Evolutionary conservation across 257 asterid genomes (phyloP).

Genomic region (Fraxinus americana): DNA sequence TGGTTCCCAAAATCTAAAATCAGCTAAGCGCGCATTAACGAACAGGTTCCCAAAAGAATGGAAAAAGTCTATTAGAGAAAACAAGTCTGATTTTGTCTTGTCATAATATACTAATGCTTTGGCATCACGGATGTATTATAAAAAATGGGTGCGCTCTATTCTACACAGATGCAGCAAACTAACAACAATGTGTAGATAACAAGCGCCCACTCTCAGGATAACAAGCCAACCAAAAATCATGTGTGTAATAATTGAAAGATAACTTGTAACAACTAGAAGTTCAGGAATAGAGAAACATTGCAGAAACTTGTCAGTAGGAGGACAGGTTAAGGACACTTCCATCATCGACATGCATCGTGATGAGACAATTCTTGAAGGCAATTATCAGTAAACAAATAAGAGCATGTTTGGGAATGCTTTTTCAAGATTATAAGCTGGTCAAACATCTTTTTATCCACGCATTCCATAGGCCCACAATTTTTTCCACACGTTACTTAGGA

Average conservation of each 20-base stretch:
- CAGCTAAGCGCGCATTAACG: not conserved
- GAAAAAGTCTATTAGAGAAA: not conserved
- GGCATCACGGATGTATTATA: not conserved
- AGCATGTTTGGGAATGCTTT: no score
- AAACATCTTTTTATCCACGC: no score
- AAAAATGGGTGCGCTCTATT: not conserved
- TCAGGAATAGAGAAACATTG: not conserved
- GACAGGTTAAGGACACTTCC: not conserved
- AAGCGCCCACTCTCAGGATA: not conserved
- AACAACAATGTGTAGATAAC: not conserved
- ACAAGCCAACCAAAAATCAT: not conserved
- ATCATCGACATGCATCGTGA: constrained; percentile 15
- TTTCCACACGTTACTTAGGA: no score
- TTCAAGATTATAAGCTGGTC: no score
- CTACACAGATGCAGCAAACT: not conserved
- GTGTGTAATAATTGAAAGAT: not conserved
- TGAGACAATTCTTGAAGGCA: not conserved
- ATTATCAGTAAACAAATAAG: constrained; percentile 14
- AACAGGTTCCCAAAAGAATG: not conserved
- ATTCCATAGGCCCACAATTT: no score
- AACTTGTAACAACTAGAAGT: not conserved
- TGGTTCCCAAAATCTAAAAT: not conserved
- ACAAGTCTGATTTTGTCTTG: not conserved
- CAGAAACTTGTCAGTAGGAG: not conserved
- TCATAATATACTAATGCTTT: not conserved